Evolutionary conservation across 2,329 filamentous ascomycete species (phyloP), one percentile per base, ranked within the genome.

Genomic region (Diaporthe batatas): DNA sequence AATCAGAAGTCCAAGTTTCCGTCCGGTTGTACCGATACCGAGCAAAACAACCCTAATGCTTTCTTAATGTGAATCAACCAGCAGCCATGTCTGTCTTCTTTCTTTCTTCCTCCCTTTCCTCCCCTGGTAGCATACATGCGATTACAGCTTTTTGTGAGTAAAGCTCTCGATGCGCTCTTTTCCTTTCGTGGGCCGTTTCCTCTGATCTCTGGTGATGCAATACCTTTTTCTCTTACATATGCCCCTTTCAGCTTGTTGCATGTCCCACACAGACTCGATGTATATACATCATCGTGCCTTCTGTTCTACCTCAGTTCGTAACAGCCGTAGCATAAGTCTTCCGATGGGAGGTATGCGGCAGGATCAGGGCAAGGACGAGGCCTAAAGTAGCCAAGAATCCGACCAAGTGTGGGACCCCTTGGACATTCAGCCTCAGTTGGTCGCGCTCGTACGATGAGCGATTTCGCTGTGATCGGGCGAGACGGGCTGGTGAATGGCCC

Each of bases 1-100:
- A 72, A 72, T 68, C 59, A 72, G 21, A 72, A 69, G 64, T 68
- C 70, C 70, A 6, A 36, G 53, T 58, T 53, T 72, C 64, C 70
- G 29, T 67, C 70, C 70, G 49, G 58, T 71, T 71, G 58, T 67
- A 58, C 44, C 59, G 29, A 32, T 39, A 58, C 55, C 68, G 42
- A 62, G 55, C 39, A 42, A 62, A 42, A 62, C 36, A 62, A 39
- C 68, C 68, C 55, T 51, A 44, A 65, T 71, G 69, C 57, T 71
- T 68, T 71, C 57, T 71, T 68, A 64, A 39, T 73, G 36, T 42
- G 39, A 32, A 67, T 70, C 73, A 47, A 34, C 70, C 32, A 39
- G 23, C 25, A 39, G 23, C 58, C 65, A 36, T 65, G 18, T 32
- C 14, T 42, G 23, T 21, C 39, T 65, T n/a, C 39, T 65, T n/a